Base-by-base conservation (phyloP, 768 basidiomycete genomes). In the Mycena albidolilacea region DNA sequence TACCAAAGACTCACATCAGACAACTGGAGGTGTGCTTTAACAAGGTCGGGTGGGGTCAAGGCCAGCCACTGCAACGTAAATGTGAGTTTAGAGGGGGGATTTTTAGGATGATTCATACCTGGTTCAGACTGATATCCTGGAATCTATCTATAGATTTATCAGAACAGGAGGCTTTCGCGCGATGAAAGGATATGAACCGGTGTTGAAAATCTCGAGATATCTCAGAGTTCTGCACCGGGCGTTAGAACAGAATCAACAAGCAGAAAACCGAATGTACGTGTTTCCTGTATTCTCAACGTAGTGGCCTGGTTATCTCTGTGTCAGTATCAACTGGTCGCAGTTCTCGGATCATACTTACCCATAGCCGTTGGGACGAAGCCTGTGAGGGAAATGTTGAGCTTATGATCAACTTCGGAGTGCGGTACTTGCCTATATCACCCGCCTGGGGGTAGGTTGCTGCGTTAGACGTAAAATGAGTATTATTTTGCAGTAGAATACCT, bases 291-390 rank as follows among this genome's bases (percentile, higher is more conserved):
- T 89, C 77, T 90, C 89, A 7, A 90, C 84, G 59, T 89, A 90
- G 70, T 90, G 89, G 5, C 87, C 86, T 86, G 54, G 38, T 1
- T 3, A 17, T 62, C 5, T 21, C 63, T 12, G 62, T 7, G 17
- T 55, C 19, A 58, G 58, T 35, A 39, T 37, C 23, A 62, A 44
- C 11, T 5, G 41, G 7, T 48, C 39, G 21, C 23, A 5, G 7
- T 30, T 46, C 6, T 39, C 12, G 37, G 17, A 9, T 59, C 11
- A 7, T 82, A 21, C 81, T 64, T 74, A 89, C 89, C 90, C 80
- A 87, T 89, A 1, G 88, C 84, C 8, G 89, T 86, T 21, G 91
- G 90, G 48, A 91, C 85, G 70, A 90, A 92, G 15, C 87, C 88
- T 86, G 68, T 14, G 59, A 63, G 19, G 38, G 35, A 23, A 37